A percentile compares a stretch with the other conserved stretches of the same genome.
Evolutionary conservation across 2,329 filamentous ascomycete species (phyloP).

Genomic region (Fusarium cyanostomum): DNA sequence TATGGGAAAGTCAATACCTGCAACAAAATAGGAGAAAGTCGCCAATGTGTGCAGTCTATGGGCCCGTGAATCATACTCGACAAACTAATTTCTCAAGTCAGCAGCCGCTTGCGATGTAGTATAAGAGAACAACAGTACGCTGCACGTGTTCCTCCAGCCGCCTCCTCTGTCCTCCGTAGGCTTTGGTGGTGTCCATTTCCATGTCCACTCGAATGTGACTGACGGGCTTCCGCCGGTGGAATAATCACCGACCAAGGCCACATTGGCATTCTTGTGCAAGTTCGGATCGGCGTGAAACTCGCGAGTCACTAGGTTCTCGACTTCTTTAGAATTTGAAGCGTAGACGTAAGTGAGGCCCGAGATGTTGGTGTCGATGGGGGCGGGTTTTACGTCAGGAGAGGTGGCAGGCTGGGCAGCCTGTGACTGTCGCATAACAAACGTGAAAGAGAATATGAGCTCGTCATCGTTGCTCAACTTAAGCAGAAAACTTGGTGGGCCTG

Average conservation of each 20-base stretch:
- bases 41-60: slow-evolving; percentile 89
- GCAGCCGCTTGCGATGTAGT: slow-evolving; percentile 11
- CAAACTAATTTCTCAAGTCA: slow-evolving; percentile 68
- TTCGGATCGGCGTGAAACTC: slow-evolving; percentile 98
- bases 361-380: slow-evolving; percentile 75
- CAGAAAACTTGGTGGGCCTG: slow-evolving; percentile 75
- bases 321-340: slow-evolving; percentile 83
- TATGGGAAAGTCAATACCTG: slow-evolving; percentile 63
- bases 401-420: slow-evolving; percentile 50
- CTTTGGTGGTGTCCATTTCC: slow-evolving; percentile 96
- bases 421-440: slow-evolving; percentile 77
- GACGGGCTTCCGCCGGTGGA: slow-evolving; percentile 83
- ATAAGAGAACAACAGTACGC: slow-evolving; percentile 61
- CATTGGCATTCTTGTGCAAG: slow-evolving; percentile 95
- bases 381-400: slow-evolving; percentile 59
- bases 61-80: slow-evolving; percentile 94
- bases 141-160: slow-evolving; percentile 96
- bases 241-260: slow-evolving; percentile 93
- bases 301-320: slow-evolving; percentile 92
- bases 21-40: slow-evolving; percentile 94
- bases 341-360: slow-evolving; percentile 93
- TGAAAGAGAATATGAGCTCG: slow-evolving; percentile 92
- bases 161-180: slow-evolving; percentile 81
- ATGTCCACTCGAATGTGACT: slow-evolving; percentile 92
- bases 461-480: slow-evolving; percentile 90